These are phyloP conservation scores for Cyberlindnera mississippiensis DNA, from an alignment of 805 yeast genomes.

Conservation along the genomic window DNA sequence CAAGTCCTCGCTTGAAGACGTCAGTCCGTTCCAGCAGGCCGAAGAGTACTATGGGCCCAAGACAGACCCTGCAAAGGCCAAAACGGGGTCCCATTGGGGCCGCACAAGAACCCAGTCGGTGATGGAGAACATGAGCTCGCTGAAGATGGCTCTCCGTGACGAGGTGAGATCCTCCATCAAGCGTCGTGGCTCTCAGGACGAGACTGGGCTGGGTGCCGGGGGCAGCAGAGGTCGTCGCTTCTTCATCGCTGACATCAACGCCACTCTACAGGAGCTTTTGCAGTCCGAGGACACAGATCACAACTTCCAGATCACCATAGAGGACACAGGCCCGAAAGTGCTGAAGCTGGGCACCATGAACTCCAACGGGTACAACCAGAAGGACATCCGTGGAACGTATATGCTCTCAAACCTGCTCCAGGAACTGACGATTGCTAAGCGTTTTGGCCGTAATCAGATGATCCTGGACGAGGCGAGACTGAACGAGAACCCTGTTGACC, in stretches of 20 bases:
- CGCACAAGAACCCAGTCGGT: conserved; percentile 58
- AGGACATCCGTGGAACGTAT: conserved; percentile 81
- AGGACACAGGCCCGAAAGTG: conserved; percentile 83
- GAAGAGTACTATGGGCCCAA: conserved; percentile 67
- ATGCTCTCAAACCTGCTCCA: conserved; percentile 83
- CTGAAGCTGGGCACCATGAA: conserved; percentile 76
- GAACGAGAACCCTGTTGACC: conserved; percentile 80
- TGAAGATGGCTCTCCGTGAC: conserved; percentile 19
- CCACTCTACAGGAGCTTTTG: conserved; percentile 64
- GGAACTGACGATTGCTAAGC: conserved; percentile 82
- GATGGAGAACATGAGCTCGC: conserved; percentile 26
- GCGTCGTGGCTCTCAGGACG: conserved; percentile 56
- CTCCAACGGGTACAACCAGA: conserved; percentile 73
- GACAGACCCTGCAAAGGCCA: conserved; percentile 49
- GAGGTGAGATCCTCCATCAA: conserved; percentile 28
- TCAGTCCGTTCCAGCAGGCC: conserved; percentile 60
- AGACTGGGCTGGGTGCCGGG: conserved; percentile 29
- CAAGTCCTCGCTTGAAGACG: conserved; percentile 26
- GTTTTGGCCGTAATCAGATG: conserved; percentile 74
- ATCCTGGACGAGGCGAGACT: conserved; percentile 78
- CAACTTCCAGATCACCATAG: conserved; percentile 80
- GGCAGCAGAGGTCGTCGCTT: conserved; percentile 42
- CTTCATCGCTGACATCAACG: conserved; percentile 70
- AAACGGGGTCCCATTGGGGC: conserved; percentile 38
- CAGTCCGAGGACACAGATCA: conserved; percentile 80